Conservation (phyloP, 1,284 basidiomycete genomes). For the Chondrostereum purpureum region DNA sequence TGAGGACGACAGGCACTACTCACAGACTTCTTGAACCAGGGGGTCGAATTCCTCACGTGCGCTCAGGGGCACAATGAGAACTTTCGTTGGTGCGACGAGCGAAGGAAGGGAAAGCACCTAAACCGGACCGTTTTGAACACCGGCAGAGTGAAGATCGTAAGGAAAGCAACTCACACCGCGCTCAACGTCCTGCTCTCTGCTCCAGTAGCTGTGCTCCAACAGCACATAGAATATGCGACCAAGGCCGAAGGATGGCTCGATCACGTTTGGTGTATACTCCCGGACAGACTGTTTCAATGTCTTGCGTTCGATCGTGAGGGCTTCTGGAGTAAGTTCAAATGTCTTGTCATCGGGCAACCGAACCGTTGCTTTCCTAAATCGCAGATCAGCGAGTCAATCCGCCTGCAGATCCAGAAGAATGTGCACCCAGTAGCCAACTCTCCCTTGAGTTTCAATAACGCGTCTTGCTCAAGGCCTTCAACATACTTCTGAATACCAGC, state of each 20-base stretch:
- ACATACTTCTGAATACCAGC: constrained; percentile 69
- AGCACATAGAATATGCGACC: constrained; percentile 94
- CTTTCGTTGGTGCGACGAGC: constrained; percentile 10
- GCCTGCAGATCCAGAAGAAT: background rate
- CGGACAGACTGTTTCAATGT: constrained; percentile 91
- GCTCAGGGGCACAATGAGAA: constrained; percentile 61
- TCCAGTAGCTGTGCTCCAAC: constrained; percentile 96
- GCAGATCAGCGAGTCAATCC: constrained; percentile 1
- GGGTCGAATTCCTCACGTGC: constrained; percentile 82
- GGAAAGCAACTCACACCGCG: constrained; percentile 61
- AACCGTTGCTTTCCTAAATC: constrained; percentile 7
- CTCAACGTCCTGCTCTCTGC: constrained; percentile 84
- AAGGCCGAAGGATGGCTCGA: constrained; percentile 97
- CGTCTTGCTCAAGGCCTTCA: constrained; percentile 61
- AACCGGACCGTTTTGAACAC: constrained; percentile 7
- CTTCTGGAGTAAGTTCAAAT: constrained; percentile 7
- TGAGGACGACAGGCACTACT: constrained; percentile 31
- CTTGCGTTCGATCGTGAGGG: constrained; percentile 74
- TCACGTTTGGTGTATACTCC: constrained; percentile 96
- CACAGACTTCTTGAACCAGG: constrained; percentile 85
- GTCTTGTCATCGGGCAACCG: constrained; percentile 7
- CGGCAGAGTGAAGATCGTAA: constrained; percentile 15
- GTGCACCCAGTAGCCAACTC: constrained; percentile 73
- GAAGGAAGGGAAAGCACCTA: constrained; percentile 9
- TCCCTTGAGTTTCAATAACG: constrained; percentile 64